Evolutionary conservation across 2,329 filamentous ascomycete species (phyloP), one percentile per base, ranked within the genome.

Genomic region (Botryotinia convoluta): DNA sequence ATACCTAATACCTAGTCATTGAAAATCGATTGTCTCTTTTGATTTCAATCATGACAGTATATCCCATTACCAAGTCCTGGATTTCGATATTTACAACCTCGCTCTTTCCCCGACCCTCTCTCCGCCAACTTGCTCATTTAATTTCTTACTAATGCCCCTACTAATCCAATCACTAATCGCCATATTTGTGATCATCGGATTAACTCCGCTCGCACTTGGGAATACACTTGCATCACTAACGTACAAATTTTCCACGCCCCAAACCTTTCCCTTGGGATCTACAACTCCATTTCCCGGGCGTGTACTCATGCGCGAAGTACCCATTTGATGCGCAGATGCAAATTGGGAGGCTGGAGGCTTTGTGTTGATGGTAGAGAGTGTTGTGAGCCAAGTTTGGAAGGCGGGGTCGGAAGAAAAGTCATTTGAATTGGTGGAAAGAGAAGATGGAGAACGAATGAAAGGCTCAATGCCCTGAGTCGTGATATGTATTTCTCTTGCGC

Each of bases 141-240:
- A 71, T 65, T 88, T 88, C 79, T 81, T 82, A n/a, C 82, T 84
- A 62, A 92, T 80, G 0, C 86, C 85, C 78, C 86, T 84, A 4
- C 88, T 88, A 75, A 93, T 90, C 83, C 87, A 88, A 79, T 92
- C 89, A 67, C 89, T 85, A 78, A 92, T 87, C 1, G 89, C 88
- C 92, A 95, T 93, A 73, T 85, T 87, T 20, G 92, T 94, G 61
- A 94, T 84, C 93, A 95, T 95, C 20, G 93, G 93, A 80, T 95
- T 95, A 44, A 94, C 92, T 1, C 93, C 93, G 80, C 89, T 93
- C 18, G 92, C 92, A 73, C 88, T 91, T 1, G 92, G 93, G 75
- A 95, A 92, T 18, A 93, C 90, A 80, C 91, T 93, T 62, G 91
- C 89, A 81, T 95, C 93, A 16, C 90, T 89, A 29, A 95, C 88